Evolutionary conservation across 768 basidiomycete species (phyloP), one percentile per base, ranked within the genome.

Genomic region (Agrocybe praecox): DNA sequence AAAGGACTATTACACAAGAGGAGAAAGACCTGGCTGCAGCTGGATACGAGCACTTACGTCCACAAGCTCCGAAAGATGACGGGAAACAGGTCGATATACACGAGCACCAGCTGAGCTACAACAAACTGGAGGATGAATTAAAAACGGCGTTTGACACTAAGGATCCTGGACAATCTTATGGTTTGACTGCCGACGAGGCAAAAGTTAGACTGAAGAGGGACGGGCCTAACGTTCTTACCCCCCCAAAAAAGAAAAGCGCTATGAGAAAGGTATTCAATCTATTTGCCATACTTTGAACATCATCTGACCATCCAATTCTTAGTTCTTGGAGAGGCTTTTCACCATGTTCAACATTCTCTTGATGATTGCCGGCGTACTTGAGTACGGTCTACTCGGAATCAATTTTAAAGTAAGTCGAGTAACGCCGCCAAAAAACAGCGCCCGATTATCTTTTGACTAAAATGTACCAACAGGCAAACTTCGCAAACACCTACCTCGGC

Each of bases 261-360:
- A 62, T 87, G 12, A 77, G 81, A 64, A 86, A 86, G 81, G 87
- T 86, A 49, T 33, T 70, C 59, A 45, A 42, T 53, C 15, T 50
- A 23, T 1, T 34, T 22, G 22, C 14, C 12, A 40, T 42, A 26
- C 57, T 49, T 52, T 22, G 14, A 32, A 15, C 22, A 33, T 32
- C 42, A 21, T 46, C 24, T 64, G 55, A 64, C 36, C 6, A 40
- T 5, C 12, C 36, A 56, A 22, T 55, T 32, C 47, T 42, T 14
- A 88, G 87, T 89, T 86, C 66, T 61, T 86, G 47, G 86, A 88
- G 65, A 83, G 85, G 32, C 74, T 88, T 17, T 65, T 80, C 58
- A 84, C 84, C 12, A 78, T 80, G 78, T 89, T 88, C 71, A 89
- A 89, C 71, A 76, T 89, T 62, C 73, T 89, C 43, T 75, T 89